A percentile compares a stretch with the other conserved stretches of the same genome.
Evolutionary conservation across 495 filamentous ascomycete genomes (phyloP).

Genomic region (Extremus antarcticus): DNA sequence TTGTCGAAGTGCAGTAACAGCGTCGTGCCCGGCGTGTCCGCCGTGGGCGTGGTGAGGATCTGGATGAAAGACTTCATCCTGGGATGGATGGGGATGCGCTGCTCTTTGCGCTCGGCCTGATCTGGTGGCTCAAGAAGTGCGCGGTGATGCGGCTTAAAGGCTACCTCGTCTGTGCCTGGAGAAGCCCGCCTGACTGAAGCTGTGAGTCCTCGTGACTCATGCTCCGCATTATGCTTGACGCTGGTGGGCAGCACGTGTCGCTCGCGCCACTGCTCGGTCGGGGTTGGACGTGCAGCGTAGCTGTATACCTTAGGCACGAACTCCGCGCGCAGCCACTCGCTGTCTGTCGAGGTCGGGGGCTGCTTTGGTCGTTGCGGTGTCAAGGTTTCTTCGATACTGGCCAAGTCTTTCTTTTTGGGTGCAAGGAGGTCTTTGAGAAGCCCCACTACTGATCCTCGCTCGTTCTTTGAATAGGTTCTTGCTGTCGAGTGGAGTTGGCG

Average conservation of each 20-base stretch:
- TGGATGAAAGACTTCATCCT: slow-evolving; percentile 62
- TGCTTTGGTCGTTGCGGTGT: not conserved
- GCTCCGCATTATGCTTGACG: not conserved
- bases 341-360: not conserved
- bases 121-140: not conserved
- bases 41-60: slow-evolving; percentile 72
- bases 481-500: not conserved
- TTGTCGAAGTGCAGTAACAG: slow-evolving; percentile 66
- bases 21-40: slow-evolving; percentile 74
- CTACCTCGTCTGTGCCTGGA: not conserved
- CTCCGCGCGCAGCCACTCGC: not conserved
- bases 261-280: not conserved
- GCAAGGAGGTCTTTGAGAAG: not conserved
- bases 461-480: not conserved
- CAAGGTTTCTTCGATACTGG: not conserved
- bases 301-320: not conserved
- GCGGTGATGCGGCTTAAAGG: not conserved
- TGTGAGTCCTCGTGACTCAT: not conserved
- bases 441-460: not conserved
- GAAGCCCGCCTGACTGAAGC: not conserved
- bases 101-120: not conserved
- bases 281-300: not conserved
- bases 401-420: not conserved
- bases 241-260: not conserved
- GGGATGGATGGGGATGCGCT: not conserved